phyloP scores from a whole-genome alignment of 2,329 filamentous ascomycete genomes.

The Neocucurbitaria cava region DNA sequence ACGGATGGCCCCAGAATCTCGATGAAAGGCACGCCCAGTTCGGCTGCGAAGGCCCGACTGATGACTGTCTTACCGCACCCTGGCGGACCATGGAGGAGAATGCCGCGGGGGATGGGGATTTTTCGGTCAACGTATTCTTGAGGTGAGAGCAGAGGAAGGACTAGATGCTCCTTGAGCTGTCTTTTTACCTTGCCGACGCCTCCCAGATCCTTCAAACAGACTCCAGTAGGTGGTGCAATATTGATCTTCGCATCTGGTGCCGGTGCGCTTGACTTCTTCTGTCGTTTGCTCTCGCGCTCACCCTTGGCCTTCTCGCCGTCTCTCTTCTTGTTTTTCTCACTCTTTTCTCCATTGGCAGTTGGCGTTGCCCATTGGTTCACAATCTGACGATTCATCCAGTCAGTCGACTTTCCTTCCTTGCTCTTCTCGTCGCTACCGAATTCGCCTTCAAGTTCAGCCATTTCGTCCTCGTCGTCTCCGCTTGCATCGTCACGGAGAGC shows the following conservation, averaged over 20 bases:
- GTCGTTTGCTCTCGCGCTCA: conserved; percentile 71
- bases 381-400: conserved; percentile 71
- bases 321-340: conserved; percentile 11
- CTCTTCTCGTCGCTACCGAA: conserved; percentile 34
- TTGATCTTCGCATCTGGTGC: conserved; percentile 57
- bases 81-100: conserved; percentile 81
- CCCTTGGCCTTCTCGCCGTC: conserved; percentile 58
- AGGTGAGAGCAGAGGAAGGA: conserved; percentile 73
- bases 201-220: conserved; percentile 75
- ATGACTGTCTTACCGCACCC: conserved; percentile 89
- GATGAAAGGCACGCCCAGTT: conserved; percentile 78
- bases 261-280: conserved; percentile 56
- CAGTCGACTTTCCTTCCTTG: conserved; percentile 47
- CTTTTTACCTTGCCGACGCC: conserved; percentile 76
- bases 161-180: conserved; percentile 73
- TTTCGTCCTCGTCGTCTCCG: conserved; percentile 58
- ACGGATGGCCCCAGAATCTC: conserved; percentile 82
- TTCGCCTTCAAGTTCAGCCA: conserved; percentile 54
- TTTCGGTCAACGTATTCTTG: conserved; percentile 70
- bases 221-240: conserved; percentile 69
- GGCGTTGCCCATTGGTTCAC: conserved; percentile 62
- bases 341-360: conserved; percentile 37
- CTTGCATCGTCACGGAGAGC: conserved; percentile 71
- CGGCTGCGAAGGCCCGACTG: conserved; percentile 78
- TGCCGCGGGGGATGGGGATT: conserved; percentile 74